Conservation (phyloP, 2,329 filamentous ascomycete genomes). For the Tolypocladium ovalisporum region DNA sequence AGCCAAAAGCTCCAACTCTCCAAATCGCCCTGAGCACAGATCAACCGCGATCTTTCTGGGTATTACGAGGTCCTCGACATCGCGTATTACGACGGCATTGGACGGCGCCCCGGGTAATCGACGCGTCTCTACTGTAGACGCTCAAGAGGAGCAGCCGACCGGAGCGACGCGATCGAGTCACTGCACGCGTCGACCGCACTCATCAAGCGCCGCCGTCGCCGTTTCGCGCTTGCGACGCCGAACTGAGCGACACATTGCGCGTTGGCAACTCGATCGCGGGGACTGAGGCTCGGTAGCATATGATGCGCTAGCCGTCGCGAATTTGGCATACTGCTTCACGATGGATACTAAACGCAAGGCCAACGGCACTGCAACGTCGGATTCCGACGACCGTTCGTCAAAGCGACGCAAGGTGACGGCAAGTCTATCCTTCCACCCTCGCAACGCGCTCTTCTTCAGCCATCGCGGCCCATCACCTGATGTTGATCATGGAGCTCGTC, state of each 20-base stretch:
- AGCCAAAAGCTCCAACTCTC: constrained; percentile 3
- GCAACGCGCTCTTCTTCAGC: background rate
- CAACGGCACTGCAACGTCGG: constrained; percentile 30
- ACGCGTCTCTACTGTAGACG: background rate
- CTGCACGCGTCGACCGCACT: constrained; percentile 2
- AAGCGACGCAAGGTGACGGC: constrained; percentile 44
- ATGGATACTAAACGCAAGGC: constrained; percentile 51
- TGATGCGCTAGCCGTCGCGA: constrained; percentile 17
- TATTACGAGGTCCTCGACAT: background rate
- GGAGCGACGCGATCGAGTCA: constrained; percentile 1
- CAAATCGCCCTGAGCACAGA: background rate
- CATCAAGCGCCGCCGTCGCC: background rate
- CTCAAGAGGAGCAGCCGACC: background rate
- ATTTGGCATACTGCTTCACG: constrained; percentile 10
- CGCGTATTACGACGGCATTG: background rate
- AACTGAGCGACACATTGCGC: constrained; percentile 14
- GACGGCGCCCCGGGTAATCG: background rate
- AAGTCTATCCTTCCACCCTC: constrained; percentile 21
- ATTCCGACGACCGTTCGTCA: constrained; percentile 39
- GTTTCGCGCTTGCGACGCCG: constrained; percentile 3
- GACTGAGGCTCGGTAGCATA: constrained; percentile 5
- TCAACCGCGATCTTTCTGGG: background rate
- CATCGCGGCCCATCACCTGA: background rate
- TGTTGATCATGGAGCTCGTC: background rate
- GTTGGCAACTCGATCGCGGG: constrained; percentile 6